Evolutionary conservation across 163 green algal species (phyloP), one percentile per base, ranked within the genome.

Genomic region (Dunaliella salina): DNA sequence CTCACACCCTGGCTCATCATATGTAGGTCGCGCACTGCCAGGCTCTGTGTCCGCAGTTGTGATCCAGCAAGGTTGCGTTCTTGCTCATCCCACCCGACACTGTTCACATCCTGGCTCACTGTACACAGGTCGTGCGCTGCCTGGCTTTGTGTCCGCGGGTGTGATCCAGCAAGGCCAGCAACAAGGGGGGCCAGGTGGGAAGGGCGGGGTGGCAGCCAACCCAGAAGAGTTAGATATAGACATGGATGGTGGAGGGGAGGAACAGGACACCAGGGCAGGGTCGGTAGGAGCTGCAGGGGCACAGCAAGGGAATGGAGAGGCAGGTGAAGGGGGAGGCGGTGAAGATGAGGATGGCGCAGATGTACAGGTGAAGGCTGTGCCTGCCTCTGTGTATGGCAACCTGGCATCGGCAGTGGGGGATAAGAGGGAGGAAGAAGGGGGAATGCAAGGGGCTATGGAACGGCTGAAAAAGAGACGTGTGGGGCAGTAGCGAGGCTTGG

Each of bases 211-310:
- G 35, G 81, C 84, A 63, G 90, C 88, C 15, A 98, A 99, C 86
- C 94, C 95, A 22, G 97, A 99, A 85, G 96, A 98, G 63, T 97
- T 99, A 34, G 96, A 98, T 17, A 33, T 99, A 30, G 96, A 89
- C 13, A 92, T 92, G 46, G 94, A 92, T 0, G 93, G 93, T 0
- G n/a, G n/a, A n/a, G 95, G 94, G 0, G 95, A 94, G 22, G 94
- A 93, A 69, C 4, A 92, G 81, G 87, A 80, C 30, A 89, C 87
- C 22, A 85, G 45, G 29, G 78, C 25, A 40, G 81, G 32, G 50
- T n/a, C 32, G 20, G 45, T 50, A n/a, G 83, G n/a, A 34, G 32
- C 30, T 5, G 80, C 33, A 40, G 69, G 33, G n/a, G 46, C 33
- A 0, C 84, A 80, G 30, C 29, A 69, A 84, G 80, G 22, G 85